Evolutionary conservation across 306 rosid genomes (phyloP), one percentile per base, ranked within the genome.

Genomic region (Cucumis cinereus): DNA sequence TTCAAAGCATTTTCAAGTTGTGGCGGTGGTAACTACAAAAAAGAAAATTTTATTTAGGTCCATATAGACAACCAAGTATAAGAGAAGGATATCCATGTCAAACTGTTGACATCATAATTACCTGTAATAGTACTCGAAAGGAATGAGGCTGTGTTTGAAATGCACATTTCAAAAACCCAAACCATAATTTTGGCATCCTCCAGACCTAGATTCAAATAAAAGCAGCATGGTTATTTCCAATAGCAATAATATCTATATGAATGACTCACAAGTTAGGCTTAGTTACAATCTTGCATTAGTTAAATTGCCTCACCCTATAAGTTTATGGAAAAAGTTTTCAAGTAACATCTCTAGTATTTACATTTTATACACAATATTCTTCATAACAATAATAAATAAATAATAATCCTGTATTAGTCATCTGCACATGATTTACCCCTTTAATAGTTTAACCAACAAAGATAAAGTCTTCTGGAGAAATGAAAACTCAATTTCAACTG

Each of bases 121-220:
- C 98, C 96, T 89, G 96, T 78, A 92, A 86, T 80, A 89, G 83
- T 74, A 92, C 99, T 73, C 78, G 93, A 83, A 92, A 95, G 77
- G 99, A 95, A 81, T 83, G 98, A 13, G 99, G 98, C 78, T 92
- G 99, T 6, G 98, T 95, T 85, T 95, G 98, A 77, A 87, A 92
- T 15, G 88, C 91, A 85, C 99, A 95, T 88, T 95, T 95, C 89
- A 95, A 83, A 86, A 95, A 95, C 79, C 99, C 99, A 72, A 92
- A 91, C 97, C 98, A 92, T 59, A 95, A 88, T 82, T 95, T 95
- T 36, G 99, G 99, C 98, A 95, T 82, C 26, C 92, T 90, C 98
- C 99, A 95, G 73, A 95, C 93, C 99, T 92, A 88, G 84, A 84
- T 23, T 73, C 49, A 71, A 69, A 62, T 22, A 58, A 77, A 59